Conservation (phyloP, 2,329 filamentous ascomycete species). For the Phaeosphaeriaceae sp. region DNA sequence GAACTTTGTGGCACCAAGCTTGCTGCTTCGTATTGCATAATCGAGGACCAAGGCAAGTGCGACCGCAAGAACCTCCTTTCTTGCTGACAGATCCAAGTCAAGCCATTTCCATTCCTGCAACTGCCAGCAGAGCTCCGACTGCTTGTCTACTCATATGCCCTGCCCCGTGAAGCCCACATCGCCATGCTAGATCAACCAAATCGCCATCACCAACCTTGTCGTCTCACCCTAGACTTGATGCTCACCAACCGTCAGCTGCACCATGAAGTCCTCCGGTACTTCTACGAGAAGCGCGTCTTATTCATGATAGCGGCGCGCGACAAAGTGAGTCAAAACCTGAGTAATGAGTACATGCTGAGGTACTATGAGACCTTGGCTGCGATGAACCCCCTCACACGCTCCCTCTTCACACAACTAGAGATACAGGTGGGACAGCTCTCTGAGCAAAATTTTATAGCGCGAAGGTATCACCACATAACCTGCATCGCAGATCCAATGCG, state of each 20-base stretch:
- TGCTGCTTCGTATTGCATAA: conserved; percentile 9
- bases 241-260: conserved; percentile 22
- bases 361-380: conserved; percentile 8
- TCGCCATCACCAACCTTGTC: conserved; percentile 4
- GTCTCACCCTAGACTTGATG: conserved; percentile 21
- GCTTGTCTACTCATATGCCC: conserved; percentile 21
- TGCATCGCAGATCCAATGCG: conserved; percentile 8
- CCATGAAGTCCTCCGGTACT: conserved; percentile 20
- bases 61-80: too few species aligned
- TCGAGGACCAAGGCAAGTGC: conserved; percentile 23
- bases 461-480: conserved; percentile 1
- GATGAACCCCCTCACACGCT: conserved; percentile 12
- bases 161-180: conserved; percentile 22
- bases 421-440: conserved; percentile 14
- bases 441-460: conserved; percentile 1
- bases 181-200: not conserved
- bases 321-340: not conserved
- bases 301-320: conserved; percentile 13
- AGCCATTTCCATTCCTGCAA: conserved; percentile 27
- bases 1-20: conserved; percentile 24
- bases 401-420: conserved; percentile 17
- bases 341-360: conserved; percentile 3
- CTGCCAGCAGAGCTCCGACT: conserved; percentile 34
- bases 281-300: conserved; percentile 20
- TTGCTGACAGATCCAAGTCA: conserved; percentile 17